phyloP scores from a whole-genome alignment of 1,284 basidiomycete species.

The Trametes versicolor region DNA sequence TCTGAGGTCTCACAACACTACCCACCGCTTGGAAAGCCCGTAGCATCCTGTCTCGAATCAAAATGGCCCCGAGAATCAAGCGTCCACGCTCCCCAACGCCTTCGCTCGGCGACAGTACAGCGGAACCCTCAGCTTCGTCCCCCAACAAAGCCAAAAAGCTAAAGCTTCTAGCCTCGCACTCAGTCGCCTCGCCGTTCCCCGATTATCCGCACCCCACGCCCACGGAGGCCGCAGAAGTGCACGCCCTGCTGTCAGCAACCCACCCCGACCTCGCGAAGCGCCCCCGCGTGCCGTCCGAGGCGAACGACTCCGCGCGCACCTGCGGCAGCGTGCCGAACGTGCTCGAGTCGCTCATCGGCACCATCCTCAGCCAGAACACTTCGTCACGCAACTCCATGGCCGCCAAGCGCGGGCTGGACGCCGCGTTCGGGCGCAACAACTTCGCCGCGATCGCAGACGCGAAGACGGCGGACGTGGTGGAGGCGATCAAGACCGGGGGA shows the following conservation, averaged over 20 bases:
- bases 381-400: conserved; percentile 68
- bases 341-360: conserved; percentile 76
- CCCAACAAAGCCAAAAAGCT: conserved; percentile 57
- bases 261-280: conserved; percentile 43
- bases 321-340: conserved; percentile 72
- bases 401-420: conserved; percentile 69
- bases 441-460: conserved; percentile 69
- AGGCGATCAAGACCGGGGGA: conserved; percentile 74
- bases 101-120: conserved; percentile 20
- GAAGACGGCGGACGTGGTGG: conserved; percentile 59
- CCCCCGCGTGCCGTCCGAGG: conserved; percentile 32
- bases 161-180: conserved; percentile 57
- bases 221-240: conserved; percentile 57
- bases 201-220: conserved; percentile 60
- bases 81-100: conserved; percentile 37
- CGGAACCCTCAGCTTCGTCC: conserved; percentile 13
- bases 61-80: conserved; percentile 39
- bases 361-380: conserved; percentile 82
- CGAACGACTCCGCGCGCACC: conserved; percentile 56
- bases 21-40: not conserved
- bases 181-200: conserved; percentile 62
- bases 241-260: conserved; percentile 52
- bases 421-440: conserved; percentile 66
- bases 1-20: not conserved
- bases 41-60: not conserved